Base-by-base conservation (phyloP, 2,329 filamentous ascomycete genomes). In the Aspergillus sergii region DNA sequence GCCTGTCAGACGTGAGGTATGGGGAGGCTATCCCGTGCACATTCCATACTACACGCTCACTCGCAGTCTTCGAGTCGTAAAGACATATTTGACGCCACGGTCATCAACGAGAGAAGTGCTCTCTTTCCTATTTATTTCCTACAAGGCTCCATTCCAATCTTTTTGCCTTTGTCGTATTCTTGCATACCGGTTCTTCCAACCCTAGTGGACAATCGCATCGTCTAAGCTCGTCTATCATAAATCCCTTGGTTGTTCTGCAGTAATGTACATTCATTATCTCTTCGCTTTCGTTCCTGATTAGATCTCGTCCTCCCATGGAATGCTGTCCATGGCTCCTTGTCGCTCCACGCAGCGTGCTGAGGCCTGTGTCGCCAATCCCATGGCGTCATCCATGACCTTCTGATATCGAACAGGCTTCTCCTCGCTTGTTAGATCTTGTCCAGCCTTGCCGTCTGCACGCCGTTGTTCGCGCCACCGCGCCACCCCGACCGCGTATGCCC, bases 401-500 rank as follows among this genome's bases (percentile, higher is more conserved):
- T 81, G 74, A 71, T 78, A 78, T 53, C 76, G 71, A 57, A 73
- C 68, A 32, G 67, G 68, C 68, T 75, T 76, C 66, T 80, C 78
- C 19, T 71, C 71, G 11, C 62, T 68, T 4, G 68, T 66, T n/a
- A 79, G 53, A 58, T 78, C 75, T 43, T 69, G 88, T 1, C 82
- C 81, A 63, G 85, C 85, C 51, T 91, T 78, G 34, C 82, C 78
- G 55, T 83, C 82, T 7, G 73, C 74, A 21, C 81, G 74, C 21
- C 78, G 75, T 12, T 74, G 73, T 14, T 80, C 75, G 30, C 77
- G 78, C 63, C 78, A 76, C 63, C 81, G 83, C 45, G 92, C 91
- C 34, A 90, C 85, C 62, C 88, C 86, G 30, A 95, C 86, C 3
- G 92, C 91, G 76, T 97, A 96, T 26, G 88, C 91, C 2, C 95